Evolutionary conservation across 768 basidiomycete species (phyloP), one percentile per base, ranked within the genome.

Genomic region (Cystofilobasidium bisporidii): DNA sequence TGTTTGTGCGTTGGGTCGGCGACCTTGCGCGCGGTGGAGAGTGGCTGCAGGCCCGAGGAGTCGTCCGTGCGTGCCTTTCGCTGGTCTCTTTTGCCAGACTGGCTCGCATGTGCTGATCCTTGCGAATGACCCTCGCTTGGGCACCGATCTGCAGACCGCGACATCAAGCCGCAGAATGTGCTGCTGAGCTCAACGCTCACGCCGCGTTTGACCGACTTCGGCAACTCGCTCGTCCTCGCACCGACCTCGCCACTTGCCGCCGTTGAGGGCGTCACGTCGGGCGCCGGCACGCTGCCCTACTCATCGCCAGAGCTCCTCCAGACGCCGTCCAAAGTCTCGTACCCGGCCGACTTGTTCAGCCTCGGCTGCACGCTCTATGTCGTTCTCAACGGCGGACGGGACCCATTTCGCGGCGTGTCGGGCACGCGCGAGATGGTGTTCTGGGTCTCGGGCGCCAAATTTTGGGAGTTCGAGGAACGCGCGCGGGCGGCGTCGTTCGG

Each of bases 131-230:
- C 9, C 15, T 14, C 26, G 14, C 57, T 65, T 17, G 41, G n/a
- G n/a, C n/a, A n/a, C n/a, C n/a, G n/a, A n/a, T n/a, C 36, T 22
- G 32, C 58, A 66, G 65, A 66, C 45, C 59, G 65, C 17, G 80
- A 81, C 72, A 70, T 81, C 71, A 81, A 81, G 71, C 78, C 78
- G 6, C 77, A 77, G 32, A 79, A 79, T 61, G 70, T 78, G 28
- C 71, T 75, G n/a, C 53, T 67, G 43, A 64, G 68, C 36, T 50
- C 55, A 0, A n/a, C 55, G 18, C 41, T 70, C 20, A 41, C 50
- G 24, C 32, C 77, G 10, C 74, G 76, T 4, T 73, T 81, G n/a
- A 76, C 76, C 55, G 80, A 81, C 70, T 80, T 79, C 64, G 78
- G 78, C 33, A 78, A 76, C 20, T 77, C 79, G 1, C 70, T 79